phyloP scores from a whole-genome alignment of 1,139 yeast genomes.

The Insectozyma bohioensis region DNA sequence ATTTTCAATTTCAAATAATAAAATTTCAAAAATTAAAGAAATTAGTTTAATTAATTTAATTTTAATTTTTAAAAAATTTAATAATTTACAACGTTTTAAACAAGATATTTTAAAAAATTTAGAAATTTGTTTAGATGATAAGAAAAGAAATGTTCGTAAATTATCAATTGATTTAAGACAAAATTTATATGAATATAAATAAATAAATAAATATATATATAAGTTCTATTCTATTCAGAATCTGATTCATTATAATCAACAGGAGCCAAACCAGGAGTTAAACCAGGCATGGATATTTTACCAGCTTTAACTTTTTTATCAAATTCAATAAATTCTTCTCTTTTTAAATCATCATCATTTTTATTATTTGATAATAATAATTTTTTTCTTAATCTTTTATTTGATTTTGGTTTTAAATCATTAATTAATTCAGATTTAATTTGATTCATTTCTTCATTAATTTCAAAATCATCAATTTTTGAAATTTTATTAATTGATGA shows the following conservation, averaged over 20 bases:
- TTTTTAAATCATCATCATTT: background rate
- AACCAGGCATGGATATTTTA: constrained; percentile 56
- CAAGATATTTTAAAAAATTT: constrained; percentile 49
- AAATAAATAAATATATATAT: constrained; percentile 7
- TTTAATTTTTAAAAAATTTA: constrained; percentile 12
- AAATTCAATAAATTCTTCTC: constrained; percentile 31
- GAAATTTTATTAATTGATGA: constrained; percentile 36
- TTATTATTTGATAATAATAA: constrained; percentile 1
- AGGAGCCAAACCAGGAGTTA: constrained; percentile 92
- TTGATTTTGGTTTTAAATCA: constrained; percentile 23
- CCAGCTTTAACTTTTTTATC: constrained; percentile 45
- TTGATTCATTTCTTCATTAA: constrained; percentile 44
- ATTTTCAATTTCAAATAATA: constrained; percentile 24
- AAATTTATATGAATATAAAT: constrained; percentile 54
- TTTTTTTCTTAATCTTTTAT: constrained; percentile 20
- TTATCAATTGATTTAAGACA: constrained; percentile 81
- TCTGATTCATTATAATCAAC: constrained; percentile 62
- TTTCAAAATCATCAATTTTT: constrained; percentile 43
- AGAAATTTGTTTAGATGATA: constrained; percentile 65
- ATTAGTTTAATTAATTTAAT: constrained; percentile 13
- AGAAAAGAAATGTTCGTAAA: constrained; percentile 70
- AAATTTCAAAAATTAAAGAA: constrained; percentile 49
- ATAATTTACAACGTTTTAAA: constrained; percentile 22
- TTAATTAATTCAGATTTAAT: constrained; percentile 40
- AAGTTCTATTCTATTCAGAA: constrained; percentile 21